Evolutionary conservation across 176 grass and related monocot species (phyloP).

Genomic region (Melocanna baccifera): DNA sequence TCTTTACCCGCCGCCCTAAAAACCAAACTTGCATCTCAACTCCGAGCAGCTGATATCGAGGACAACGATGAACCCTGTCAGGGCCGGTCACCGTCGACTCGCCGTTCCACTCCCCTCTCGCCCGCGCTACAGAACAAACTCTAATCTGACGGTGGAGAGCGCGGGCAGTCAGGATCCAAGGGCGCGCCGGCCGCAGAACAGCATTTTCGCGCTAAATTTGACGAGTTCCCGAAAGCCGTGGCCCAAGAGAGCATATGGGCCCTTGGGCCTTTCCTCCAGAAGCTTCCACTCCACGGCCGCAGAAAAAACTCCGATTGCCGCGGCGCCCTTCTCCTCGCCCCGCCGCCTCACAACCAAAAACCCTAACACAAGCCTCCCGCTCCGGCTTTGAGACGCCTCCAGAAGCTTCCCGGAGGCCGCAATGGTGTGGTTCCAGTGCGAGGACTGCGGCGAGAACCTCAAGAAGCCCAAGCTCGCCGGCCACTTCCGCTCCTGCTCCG

Average conservation of each 20-base stretch:
- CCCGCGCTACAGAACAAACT: background rate
- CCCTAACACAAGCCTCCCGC: constrained; percentile 15
- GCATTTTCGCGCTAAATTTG: too few relatives aligned
- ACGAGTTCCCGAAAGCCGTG: background rate
- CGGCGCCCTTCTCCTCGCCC: background rate
- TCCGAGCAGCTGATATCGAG: too few relatives aligned
- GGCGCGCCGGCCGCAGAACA: background rate
- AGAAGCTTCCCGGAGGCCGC: constrained; percentile 22
- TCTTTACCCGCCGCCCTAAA: too few relatives aligned
- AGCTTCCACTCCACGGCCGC: background rate
- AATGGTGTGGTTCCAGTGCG: constrained; percentile 99
- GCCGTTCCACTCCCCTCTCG: too few relatives aligned
- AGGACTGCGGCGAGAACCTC: constrained; percentile 84
- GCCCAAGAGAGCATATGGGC: background rate
- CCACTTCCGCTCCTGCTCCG: constrained; percentile 91
- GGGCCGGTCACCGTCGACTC: too few relatives aligned
- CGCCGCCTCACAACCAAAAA: constrained; percentile 20
- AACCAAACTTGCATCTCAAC: too few relatives aligned
- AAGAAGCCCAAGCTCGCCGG: constrained; percentile 94
- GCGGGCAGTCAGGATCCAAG: background rate
- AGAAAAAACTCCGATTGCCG: background rate
- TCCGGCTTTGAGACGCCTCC: background rate
- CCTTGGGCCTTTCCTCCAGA: background rate
- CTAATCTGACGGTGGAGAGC: background rate
- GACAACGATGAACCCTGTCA: too few relatives aligned